phyloP scores from a whole-genome alignment of 108 stramenopile species.

The Mediolabrus comicus region DNA sequence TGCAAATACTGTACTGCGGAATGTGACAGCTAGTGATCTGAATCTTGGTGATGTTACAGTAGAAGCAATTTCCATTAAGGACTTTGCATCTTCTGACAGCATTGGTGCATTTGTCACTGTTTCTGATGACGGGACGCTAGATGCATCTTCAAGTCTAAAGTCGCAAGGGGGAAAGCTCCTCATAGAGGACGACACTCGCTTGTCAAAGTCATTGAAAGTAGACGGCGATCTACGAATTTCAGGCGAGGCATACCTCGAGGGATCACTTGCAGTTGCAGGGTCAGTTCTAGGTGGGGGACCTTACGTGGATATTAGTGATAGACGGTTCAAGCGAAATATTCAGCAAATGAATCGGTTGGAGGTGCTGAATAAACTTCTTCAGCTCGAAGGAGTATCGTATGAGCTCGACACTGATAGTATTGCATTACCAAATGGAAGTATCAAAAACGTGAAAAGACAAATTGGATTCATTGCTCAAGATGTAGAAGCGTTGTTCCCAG shows the following conservation, averaged over 20 bases:
- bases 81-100: slow-evolving; percentile 14
- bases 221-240: slow-evolving; percentile 34
- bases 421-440: slow-evolving; percentile 1
- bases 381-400: slow-evolving; percentile 48
- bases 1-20: slow-evolving; percentile 34
- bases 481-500: slow-evolving; percentile 48
- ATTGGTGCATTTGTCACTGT: slow-evolving; percentile 26
- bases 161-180: slow-evolving; percentile 1
- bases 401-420: slow-evolving; percentile 37
- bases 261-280: slow-evolving; percentile 51
- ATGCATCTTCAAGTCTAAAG: slow-evolving; percentile 12
- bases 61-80: slow-evolving; percentile 31
- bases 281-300: slow-evolving; percentile 64
- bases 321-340: slow-evolving; percentile 51
- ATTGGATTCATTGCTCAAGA: slow-evolving; percentile 69
- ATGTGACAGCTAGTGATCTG: slow-evolving; percentile 44
- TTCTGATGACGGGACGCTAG: slow-evolving; percentile 33
- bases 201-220: slow-evolving; percentile 19
- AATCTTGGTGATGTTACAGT: slow-evolving; percentile 26
- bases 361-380: slow-evolving; percentile 30
- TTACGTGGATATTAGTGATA: slow-evolving; percentile 60
- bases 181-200: slow-evolving; percentile 16
- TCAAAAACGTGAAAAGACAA: slow-evolving; percentile 10
- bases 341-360: slow-evolving; percentile 17
- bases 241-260: slow-evolving; percentile 51